A percentile compares a stretch with the other conserved stretches of the same genome.
phyloP scores from a whole-genome alignment of 192 early-diverging fungal genomes.

The Podila horticola region DNA sequence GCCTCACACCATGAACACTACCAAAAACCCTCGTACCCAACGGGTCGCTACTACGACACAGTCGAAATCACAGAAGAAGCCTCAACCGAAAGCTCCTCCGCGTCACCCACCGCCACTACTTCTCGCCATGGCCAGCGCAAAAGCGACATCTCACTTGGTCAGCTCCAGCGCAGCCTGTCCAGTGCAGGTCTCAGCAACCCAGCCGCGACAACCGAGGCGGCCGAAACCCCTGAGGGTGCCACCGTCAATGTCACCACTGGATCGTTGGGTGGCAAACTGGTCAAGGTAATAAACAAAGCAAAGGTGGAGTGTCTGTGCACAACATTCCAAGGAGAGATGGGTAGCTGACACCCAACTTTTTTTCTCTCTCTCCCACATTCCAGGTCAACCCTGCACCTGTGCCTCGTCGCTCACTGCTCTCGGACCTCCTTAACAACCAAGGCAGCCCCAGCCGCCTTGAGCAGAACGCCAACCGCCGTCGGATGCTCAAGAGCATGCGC shows the following conservation, averaged over 20 bases:
- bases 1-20: conserved; percentile 37
- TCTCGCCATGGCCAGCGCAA: conserved; percentile 21
- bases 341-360: background rate
- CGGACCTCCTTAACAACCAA: conserved; percentile 40
- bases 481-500: conserved; percentile 50
- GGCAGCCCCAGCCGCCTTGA: conserved; percentile 25
- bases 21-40: conserved; percentile 15
- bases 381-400: conserved; percentile 31
- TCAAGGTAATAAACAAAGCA: conserved; percentile 21
- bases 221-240: conserved; percentile 19
- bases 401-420: conserved; percentile 44
- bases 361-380: background rate
- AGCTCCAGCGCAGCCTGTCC: conserved; percentile 20
- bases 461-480: conserved; percentile 38
- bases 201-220: background rate
- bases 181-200: background rate
- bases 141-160: conserved; percentile 18
- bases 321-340: no score
- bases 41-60: conserved; percentile 17
- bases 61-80: conserved; percentile 27
- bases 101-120: conserved; percentile 10
- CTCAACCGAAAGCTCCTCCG: conserved; percentile 22
- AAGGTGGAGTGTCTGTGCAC: background rate
- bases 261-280: conserved; percentile 36
- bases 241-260: conserved; percentile 25